Evolutionary conservation across 2,329 filamentous ascomycete genomes (phyloP), one percentile per base, ranked within the genome.

Genomic region (Neofusicoccum umdonicola): DNA sequence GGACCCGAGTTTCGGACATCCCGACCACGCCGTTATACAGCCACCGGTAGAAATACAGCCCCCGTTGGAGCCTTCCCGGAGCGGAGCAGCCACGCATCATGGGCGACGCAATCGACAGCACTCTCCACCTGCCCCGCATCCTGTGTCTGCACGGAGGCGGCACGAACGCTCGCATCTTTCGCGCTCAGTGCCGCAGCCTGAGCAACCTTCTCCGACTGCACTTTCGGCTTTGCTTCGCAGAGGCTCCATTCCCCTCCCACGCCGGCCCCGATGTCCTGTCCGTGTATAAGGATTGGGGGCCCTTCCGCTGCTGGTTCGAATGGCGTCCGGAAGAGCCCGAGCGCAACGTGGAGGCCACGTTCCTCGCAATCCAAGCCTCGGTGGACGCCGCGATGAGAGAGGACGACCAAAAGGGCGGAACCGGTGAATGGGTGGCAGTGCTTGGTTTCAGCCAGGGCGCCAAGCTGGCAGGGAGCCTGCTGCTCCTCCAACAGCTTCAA

Each of bases 61-160:
- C 22, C 22, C 22, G 22, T 2, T 22, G 22, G 22, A 22, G 22
- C 22, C 22, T 22, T 3, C 22, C 22, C 22, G 22, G 22, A 22
- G 22, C 22, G 22, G 2, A 22, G 22, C 22, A 22, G 22, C 22
- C 22, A 3, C 22, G 3, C 22, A 22, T 3, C 22, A 22, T 22
- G 22, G 22, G 22, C 22, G 22, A 22, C 22, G 22, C 22, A 22
- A 22, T 22, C 22, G 22, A 22, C 22, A 22, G 22, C 22, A 22
- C 22, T 2, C 45, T 81, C 42, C 66, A 73, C 66, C 79, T 83
- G 37, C 90, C 90, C 2, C 88, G 90, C 65, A 87, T 93, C 69
- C 87, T 93, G 69, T 93, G 90, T 77, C 86, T 93, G 15, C 90
- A 93, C 76, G 90, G 90, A 73, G 90, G 90, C 70, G 90, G 90